Percentiles rank a stretch among this genome's conserved stretches.
phyloP scores from a whole-genome alignment of 1,284 basidiomycete species.

The Macrocystidia cucumis region DNA sequence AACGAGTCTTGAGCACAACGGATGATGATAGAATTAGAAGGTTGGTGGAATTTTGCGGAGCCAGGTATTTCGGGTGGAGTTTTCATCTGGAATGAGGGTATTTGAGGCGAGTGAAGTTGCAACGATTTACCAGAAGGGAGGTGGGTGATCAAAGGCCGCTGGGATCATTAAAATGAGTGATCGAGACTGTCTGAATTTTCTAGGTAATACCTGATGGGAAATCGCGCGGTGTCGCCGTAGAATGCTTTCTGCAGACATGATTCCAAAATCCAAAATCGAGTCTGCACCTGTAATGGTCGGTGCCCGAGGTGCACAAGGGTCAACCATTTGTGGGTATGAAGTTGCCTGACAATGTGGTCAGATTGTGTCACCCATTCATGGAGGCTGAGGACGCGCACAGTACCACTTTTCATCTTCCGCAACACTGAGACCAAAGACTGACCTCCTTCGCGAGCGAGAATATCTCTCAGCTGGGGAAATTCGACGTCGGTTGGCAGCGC shows the following conservation, averaged over 20 bases:
- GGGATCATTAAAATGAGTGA: constrained; percentile 2
- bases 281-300: constrained; percentile 52
- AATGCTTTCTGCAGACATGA: constrained; percentile 50
- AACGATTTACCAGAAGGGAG: constrained; percentile 35
- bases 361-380: too few species aligned
- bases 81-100: constrained; percentile 14
- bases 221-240: constrained; percentile 60
- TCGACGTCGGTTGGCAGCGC: constrained; percentile 36
- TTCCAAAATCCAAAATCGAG: constrained; percentile 48
- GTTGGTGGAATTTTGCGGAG: constrained; percentile 30
- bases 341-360: constrained; percentile 13
- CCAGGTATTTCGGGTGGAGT: constrained; percentile 27
- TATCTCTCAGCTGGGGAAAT: constrained; percentile 53
- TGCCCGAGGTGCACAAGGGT: constrained; percentile 39
- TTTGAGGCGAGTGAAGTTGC: constrained; percentile 35
- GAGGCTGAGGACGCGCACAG: constrained; percentile 26
- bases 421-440: constrained; percentile 66
- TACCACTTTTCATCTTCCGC: constrained; percentile 49
- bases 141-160: constrained; percentile 40
- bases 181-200: too few species aligned
- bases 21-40: constrained; percentile 30
- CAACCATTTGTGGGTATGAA: constrained; percentile 28
- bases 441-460: constrained; percentile 62
- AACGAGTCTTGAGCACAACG: constrained; percentile 42
- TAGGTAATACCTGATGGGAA: constrained; percentile 59